Evolutionary conservation across 202 grass and related monocot species (phyloP), one percentile per base, ranked within the genome.

Genomic region (Saccharum hybrid): DNA sequence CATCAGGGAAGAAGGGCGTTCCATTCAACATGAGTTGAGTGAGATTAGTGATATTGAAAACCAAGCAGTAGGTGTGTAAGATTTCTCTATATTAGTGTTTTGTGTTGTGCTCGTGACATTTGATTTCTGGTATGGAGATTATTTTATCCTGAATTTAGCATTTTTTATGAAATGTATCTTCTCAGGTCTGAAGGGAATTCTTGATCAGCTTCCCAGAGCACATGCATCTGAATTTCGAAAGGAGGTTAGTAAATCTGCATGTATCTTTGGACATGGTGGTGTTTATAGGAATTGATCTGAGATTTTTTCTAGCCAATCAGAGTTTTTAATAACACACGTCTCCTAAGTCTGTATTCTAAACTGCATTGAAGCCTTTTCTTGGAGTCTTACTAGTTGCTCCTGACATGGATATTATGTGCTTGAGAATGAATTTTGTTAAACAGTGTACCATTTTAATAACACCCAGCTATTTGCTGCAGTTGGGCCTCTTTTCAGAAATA

Each of bases 161-260:
- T 37, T 40, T 72, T 26, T 49, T 7, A 86, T 74, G 8, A 89
- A 57, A 11, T 49, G 26, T 76, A 16, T 38, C 56, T 13, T 49
- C 30, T 41, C 69, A 87, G 88, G 84, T 87, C 88, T 90, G 13
- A 83, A 87, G 75, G 76, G 63, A 30, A 83, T 90, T 71, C 69
- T 90, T 3, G 63, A 83, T 79, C 75, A 90, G 23, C 84, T 90
- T 83, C 84, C 88, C 10, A 83, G 84, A 54, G 84, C 75, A 71
- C 88, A 90, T 79, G 84, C 84, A 84, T 90, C 88, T 10, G 84
- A 90, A 71, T 90, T 90, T 80, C 80, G 63, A 76, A 71, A 84
- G 38, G 75, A 90, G 88, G 88, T 90, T 19, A 59, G 75, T 80
- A 63, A 6, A 61, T 51, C 19, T 40, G 33, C 9, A 34, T 63